Evolutionary conservation across 2,329 filamentous ascomycete species (phyloP).

Genomic region (Cryphonectria parasitica): DNA sequence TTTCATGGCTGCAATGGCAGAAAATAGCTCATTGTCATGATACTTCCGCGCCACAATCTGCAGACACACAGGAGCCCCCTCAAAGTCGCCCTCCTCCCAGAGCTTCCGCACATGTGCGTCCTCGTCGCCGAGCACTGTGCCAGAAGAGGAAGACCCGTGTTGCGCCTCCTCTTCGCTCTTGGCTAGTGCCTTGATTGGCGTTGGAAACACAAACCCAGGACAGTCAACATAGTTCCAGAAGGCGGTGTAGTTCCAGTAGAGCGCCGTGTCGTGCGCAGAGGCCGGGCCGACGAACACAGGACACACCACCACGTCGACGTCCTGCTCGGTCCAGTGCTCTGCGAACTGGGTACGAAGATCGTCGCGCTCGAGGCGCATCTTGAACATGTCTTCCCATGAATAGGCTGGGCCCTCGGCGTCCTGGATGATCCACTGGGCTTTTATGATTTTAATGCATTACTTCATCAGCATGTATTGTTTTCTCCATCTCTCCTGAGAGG

Average conservation of each 20-base stretch:
- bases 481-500: no score
- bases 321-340: slow-evolving; percentile 41
- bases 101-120: slow-evolving; percentile 38
- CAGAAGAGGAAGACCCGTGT: slow-evolving; percentile 12
- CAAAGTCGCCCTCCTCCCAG: slow-evolving; percentile 40
- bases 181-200: slow-evolving; percentile 37
- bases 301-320: slow-evolving; percentile 43
- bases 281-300: slow-evolving; percentile 44
- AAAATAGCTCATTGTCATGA: slow-evolving; percentile 42
- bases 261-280: slow-evolving; percentile 41
- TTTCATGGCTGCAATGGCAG: slow-evolving; percentile 35
- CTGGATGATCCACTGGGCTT: slow-evolving; percentile 42
- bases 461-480: neutral
- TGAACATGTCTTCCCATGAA: slow-evolving; percentile 33
- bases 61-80: slow-evolving; percentile 40
- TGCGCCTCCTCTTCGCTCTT: slow-evolving; percentile 38
- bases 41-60: slow-evolving; percentile 41
- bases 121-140: slow-evolving; percentile 37
- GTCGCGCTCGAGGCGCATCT: slow-evolving; percentile 37
- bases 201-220: slow-evolving; percentile 42
- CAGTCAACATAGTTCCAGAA: slow-evolving; percentile 45
- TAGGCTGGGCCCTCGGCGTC: slow-evolving; percentile 37
- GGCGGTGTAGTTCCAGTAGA: slow-evolving; percentile 44
- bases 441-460: no score
- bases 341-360: slow-evolving; percentile 40